Conservation (phyloP, 805 yeast genomes). For the Saccharomyces jurei region DNA sequence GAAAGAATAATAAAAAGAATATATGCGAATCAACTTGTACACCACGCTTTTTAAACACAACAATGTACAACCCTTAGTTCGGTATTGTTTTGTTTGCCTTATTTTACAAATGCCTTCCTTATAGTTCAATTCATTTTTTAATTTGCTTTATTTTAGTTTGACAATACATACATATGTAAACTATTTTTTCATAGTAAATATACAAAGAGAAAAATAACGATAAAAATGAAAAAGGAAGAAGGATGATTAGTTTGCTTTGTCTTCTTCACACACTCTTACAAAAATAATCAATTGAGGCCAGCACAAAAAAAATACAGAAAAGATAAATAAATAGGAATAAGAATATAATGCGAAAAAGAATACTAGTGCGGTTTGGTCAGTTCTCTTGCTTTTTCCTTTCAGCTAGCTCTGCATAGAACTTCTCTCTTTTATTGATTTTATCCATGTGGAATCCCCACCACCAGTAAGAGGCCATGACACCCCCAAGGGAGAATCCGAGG, state of each 20-base stretch:
- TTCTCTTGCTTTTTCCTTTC: conserved; percentile 49
- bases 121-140: not conserved
- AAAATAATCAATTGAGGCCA: not conserved
- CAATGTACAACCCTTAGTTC: not conserved
- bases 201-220: not conserved
- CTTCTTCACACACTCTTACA: not conserved
- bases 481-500: conserved; percentile 58
- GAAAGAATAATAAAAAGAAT: not conserved
- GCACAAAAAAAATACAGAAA: not conserved
- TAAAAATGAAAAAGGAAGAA: not conserved
- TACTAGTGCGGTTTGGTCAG: not conserved
- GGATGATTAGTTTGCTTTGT: not conserved
- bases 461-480: conserved; percentile 63
- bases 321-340: not conserved
- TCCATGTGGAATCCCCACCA: conserved; percentile 82
- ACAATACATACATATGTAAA: not conserved
- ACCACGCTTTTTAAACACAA: not conserved
- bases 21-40: not conserved
- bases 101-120: not conserved
- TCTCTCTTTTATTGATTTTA: conserved; percentile 67
- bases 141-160: not conserved
- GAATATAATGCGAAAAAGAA: not conserved
- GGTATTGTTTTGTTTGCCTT: not conserved
- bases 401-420: conserved; percentile 72
- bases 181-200: not conserved